A percentile compares a stretch with the other conserved stretches of the same genome.
Conservation (phyloP, 768 basidiomycete species). For the Lentinula raphanica region DNA sequence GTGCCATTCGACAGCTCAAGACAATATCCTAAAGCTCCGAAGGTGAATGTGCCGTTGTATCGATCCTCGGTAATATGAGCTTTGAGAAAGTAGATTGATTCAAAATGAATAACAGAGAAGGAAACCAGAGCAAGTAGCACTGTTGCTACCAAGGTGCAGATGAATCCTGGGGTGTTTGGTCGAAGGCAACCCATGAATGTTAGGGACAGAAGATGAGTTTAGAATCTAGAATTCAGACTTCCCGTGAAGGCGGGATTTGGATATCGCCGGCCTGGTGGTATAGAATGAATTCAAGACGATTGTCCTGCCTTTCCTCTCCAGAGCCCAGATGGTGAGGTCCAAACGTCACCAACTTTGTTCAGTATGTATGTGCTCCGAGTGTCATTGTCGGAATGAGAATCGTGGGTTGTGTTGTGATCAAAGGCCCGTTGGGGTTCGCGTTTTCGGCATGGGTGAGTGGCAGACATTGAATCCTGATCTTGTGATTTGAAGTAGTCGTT, state of each 20-base stretch:
- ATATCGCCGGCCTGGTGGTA: not conserved
- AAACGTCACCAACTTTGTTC: too few species aligned
- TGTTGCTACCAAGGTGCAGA: conserved; percentile 77
- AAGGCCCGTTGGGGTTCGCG: too few species aligned
- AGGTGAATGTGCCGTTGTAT: conserved; percentile 61
- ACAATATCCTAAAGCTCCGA: conserved; percentile 92
- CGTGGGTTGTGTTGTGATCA: too few species aligned
- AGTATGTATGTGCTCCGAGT: too few species aligned
- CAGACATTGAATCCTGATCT: too few species aligned
- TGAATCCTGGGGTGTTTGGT: conserved; percentile 86
- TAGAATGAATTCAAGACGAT: too few species aligned
- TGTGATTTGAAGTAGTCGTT: too few species aligned
- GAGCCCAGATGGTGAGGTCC: too few species aligned
- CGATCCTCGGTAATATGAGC: conserved; percentile 54
- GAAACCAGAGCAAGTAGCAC: conserved; percentile 78
- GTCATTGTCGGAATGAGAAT: too few species aligned
- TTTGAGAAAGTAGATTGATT: conserved; percentile 84
- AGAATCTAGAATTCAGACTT: not conserved
- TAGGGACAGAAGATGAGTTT: not conserved
- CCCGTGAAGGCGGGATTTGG: not conserved
- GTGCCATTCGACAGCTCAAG: conserved; percentile 46
- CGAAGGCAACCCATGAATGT: conserved; percentile 57
- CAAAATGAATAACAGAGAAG: conserved; percentile 88
- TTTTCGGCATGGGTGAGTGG: too few species aligned
- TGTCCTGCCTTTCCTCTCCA: too few species aligned